Base-by-base conservation (phyloP, 208 protist species). In the Ichthyophonus hoferi region DNA sequence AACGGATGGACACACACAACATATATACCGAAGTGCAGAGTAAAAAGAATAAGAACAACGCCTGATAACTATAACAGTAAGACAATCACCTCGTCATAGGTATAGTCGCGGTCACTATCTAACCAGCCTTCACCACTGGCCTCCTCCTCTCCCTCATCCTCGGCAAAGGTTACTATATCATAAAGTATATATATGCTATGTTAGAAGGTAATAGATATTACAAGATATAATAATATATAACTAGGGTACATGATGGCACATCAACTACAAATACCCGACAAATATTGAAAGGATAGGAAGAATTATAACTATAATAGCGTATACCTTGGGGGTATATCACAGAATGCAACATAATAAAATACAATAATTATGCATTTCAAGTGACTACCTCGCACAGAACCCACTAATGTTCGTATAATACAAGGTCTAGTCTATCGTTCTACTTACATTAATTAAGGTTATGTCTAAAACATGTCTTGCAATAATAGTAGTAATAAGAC, bases 81-180 rank as follows among this genome's bases (percentile, higher is more conserved):
- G n/a, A 81, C 7, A 81, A n/a, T 2, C 7, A 81, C 77, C 35
- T 88, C 85, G 7, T 88, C 85, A 37, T 79, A 88, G 42, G 85
- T 67, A 37, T 88, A 88, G 17, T 88, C 85, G 35, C 85, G 43
- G 12, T 88, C 85, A 35, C 58, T 77, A 38, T 42, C 85, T 3
- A 31, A 14, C 58, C 40, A 87, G 38, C 17, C 38, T 0, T 39
- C 33, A 12, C 38, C 81, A 2, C 31, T 34, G 24, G 35, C 39
- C 33, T 85, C 81, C 7, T 87, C 50, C 35, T 77, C 83, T 34
- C 35, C 42, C 41, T 58, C 83, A 40, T 58, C 42, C 17, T 87
- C 42, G 34, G 50, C 42, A 37, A 43, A 38, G 39, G 35, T 24
- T 24, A 38, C 31, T 33, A 84, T 14, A 84, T 43, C n/a, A 31